A percentile compares a stretch with the other conserved stretches of the same genome.
Evolutionary conservation across 2,329 filamentous ascomycete genomes (phyloP).

Genomic region (Boeremia exigua): DNA sequence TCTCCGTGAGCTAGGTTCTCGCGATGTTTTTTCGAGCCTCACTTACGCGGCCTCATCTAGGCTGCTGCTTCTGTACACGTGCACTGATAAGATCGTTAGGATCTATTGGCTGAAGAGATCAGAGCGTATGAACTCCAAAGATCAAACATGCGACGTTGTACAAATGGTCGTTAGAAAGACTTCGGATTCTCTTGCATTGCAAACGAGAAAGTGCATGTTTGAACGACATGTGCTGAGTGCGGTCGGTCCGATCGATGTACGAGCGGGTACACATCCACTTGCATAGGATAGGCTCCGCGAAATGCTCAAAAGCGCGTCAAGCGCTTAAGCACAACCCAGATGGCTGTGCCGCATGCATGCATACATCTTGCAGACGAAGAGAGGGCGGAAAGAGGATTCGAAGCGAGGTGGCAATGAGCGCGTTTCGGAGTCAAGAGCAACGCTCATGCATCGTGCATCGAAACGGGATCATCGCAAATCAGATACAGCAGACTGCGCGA

Average conservation of each 20-base stretch:
- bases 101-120: conserved; percentile 3
- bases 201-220: background rate
- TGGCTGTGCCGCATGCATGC: conserved; percentile 7
- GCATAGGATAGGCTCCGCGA: background rate
- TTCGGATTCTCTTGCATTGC: background rate
- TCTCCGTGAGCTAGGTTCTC: conserved; percentile 12
- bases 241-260: conserved; percentile 10
- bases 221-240: background rate
- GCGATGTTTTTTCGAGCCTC: conserved; percentile 12
- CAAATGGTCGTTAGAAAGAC: background rate
- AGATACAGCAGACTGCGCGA: conserved; percentile 14
- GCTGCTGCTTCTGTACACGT: conserved; percentile 5
- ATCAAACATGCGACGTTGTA: background rate
- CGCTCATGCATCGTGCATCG: conserved; percentile 5
- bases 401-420: background rate
- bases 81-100: conserved; percentile 13
- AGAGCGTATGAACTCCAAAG: background rate
- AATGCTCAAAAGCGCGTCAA: conserved; percentile 10
- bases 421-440: background rate
- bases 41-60: conserved; percentile 16
- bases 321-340: conserved; percentile 2
- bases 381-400: background rate
- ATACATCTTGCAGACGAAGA: conserved; percentile 2
- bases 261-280: conserved; percentile 4
- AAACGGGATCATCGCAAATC: conserved; percentile 3